Evolutionary conservation across 805 yeast genomes (phyloP).

Genomic region (Yamadazyma paraphyllophila): DNA sequence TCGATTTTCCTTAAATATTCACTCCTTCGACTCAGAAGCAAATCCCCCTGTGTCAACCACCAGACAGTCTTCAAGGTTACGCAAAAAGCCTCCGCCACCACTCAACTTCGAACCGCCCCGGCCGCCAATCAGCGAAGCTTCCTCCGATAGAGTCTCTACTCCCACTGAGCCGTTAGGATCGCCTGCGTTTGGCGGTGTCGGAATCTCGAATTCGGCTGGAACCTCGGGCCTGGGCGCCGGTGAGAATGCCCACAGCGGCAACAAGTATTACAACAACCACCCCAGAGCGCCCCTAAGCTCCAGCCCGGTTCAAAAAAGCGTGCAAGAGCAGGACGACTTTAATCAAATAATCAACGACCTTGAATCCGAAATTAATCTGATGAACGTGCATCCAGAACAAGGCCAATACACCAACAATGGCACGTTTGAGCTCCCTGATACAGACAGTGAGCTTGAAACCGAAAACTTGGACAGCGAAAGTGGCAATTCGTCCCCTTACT

Average conservation of each 20-base stretch:
- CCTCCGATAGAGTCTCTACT: not conserved
- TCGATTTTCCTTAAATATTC: not conserved
- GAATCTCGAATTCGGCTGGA: not conserved
- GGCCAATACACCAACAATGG: not conserved
- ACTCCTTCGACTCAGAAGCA: not conserved
- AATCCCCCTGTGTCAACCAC: not conserved
- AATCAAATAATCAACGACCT: conserved; percentile 2
- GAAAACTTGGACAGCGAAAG: not conserved
- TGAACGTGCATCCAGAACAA: not conserved
- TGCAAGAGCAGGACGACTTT: not conserved
- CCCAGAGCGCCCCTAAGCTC: not conserved
- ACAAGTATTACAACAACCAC: too few species aligned
- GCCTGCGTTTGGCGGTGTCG: not conserved
- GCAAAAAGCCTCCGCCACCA: conserved; percentile 5
- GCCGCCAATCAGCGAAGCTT: not conserved
- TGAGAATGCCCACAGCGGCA: too few species aligned
- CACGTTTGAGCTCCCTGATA: not conserved
- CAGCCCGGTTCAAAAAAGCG: not conserved
- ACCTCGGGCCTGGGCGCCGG: too few species aligned
- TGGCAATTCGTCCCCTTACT: not conserved
- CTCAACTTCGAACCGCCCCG: not conserved
- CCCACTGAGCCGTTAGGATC: not conserved
- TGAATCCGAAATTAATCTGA: conserved; percentile 1
- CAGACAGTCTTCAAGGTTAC: conserved; percentile 1
- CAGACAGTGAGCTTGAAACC: conserved; percentile 2